phyloP scores from a whole-genome alignment of 1,284 basidiomycete genomes.

The Tilletia caries region DNA sequence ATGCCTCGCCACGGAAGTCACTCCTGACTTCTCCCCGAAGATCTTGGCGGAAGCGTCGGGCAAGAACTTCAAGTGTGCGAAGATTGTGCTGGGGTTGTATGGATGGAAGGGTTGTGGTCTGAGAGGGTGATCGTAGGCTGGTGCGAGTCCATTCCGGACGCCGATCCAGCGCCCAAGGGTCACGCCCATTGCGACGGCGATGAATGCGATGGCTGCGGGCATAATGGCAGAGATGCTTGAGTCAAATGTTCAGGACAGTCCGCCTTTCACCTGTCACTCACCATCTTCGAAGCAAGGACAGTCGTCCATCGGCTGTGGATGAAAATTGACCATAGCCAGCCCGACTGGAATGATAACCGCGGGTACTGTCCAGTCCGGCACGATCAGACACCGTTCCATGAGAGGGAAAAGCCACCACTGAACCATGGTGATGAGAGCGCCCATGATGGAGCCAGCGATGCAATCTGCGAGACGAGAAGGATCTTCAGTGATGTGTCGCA shows the following conservation, averaged over 20 bases:
- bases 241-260: too few relatives aligned
- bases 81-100: background rate
- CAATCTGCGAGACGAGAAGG: constrained; percentile 39
- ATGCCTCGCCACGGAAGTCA: background rate
- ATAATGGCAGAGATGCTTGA: background rate
- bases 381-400: constrained; percentile 56
- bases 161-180: constrained; percentile 66
- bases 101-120: background rate
- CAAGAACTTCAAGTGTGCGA: background rate
- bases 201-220: constrained; percentile 72
- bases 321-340: constrained; percentile 72
- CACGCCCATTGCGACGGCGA: constrained; percentile 77
- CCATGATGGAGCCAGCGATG: constrained; percentile 46
- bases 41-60: constrained; percentile 12
- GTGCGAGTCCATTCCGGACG: constrained; percentile 18
- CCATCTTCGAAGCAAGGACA: constrained; percentile 95
- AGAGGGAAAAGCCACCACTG: constrained; percentile 56
- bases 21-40: background rate
- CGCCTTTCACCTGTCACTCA: too few relatives aligned
- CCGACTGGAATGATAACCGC: constrained; percentile 65
- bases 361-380: constrained; percentile 61
- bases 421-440: constrained; percentile 38
- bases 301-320: constrained; percentile 82
- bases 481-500: background rate
- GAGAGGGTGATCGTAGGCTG: constrained; percentile 6